Base-by-base conservation (phyloP, 345 rosid genomes). In the Gynandropsis gynandra region DNA sequence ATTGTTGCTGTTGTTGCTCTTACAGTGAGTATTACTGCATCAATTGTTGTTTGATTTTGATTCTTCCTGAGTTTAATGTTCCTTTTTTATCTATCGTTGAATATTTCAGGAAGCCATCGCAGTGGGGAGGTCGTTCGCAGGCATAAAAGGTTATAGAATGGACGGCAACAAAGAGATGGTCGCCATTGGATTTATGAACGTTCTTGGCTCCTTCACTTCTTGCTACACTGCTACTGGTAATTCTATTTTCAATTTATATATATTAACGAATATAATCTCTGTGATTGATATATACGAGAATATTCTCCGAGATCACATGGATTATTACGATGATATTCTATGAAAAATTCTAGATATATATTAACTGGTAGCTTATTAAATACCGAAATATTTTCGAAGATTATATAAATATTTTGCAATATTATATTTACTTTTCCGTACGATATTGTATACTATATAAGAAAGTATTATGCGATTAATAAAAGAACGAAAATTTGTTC, bases 101-200 rank as follows among this genome's bases (percentile, higher is more conserved):
- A 11, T 14, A 9, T 38, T 13, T 16, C 7, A 89, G 95, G 97
- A 89, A 72, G 96, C 92, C 50, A 70, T 78, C 19, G 97, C 96
- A 1, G 97, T 89, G 1, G 94, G 97, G 10, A 72, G 88, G 36
- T 83, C 94, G 16, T 80, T 89, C 51, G 87, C 97, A 0, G 67
- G 88, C 15, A 42, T 83, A 0, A 89, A 81, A 65, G 97, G 97
- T 8, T 89, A 86, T 72, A 83, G 56, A 21, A 67, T 83, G 5
- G 85, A 81, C 38, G 97, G 97, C 42, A 89, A 77, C 75, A 84
- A 89, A 63, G 97, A 89, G 72, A 83, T 89, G 97, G 76, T 81
- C 8, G 86, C 96, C 42, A 71, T 89, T 58, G 97, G 96, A 39
- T 64, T 73, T 71, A 80, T 65, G 83, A 86, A 89, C 70, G 71